Percentiles rank a stretch among this genome's conserved stretches.
These are phyloP conservation scores for Meira miltonrushii DNA, from an alignment of 1,284 basidiomycete species.

Conservation along the genomic window DNA sequence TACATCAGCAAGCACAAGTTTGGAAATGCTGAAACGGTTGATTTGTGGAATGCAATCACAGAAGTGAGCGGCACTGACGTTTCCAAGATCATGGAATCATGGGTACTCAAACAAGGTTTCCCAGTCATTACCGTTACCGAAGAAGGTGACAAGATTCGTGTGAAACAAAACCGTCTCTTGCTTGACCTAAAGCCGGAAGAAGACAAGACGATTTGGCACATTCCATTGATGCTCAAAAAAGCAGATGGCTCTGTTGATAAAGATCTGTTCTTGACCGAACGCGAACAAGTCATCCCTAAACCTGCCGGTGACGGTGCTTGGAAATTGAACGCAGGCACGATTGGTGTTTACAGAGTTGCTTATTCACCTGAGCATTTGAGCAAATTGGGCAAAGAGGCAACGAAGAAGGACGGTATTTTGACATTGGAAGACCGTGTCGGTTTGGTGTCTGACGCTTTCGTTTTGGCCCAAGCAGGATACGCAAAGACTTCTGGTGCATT, in stretches of 20 bases:
- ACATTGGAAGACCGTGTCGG: slow-evolving; percentile 80
- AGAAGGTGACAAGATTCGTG: slow-evolving; percentile 55
- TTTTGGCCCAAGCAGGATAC: slow-evolving; percentile 74
- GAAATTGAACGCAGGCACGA: slow-evolving; percentile 84
- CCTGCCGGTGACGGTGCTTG: slow-evolving; percentile 61
- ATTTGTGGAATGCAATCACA: slow-evolving; percentile 84
- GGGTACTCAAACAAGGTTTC: slow-evolving; percentile 72
- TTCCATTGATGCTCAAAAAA: slow-evolving; percentile 75
- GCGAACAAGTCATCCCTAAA: slow-evolving; percentile 65
- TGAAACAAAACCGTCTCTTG: slow-evolving; percentile 85
- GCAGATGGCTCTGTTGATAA: slow-evolving; percentile 63
- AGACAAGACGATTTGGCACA: slow-evolving; percentile 82
- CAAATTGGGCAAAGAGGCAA: slow-evolving; percentile 73
- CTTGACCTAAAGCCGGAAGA: slow-evolving; percentile 67
- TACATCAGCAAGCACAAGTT: slow-evolving; percentile 84
- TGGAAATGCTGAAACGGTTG: slow-evolving; percentile 66
- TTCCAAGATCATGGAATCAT: slow-evolving; percentile 78
- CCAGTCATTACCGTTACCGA: slow-evolving; percentile 81
- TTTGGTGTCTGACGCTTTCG: slow-evolving; percentile 73
- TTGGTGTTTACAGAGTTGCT: slow-evolving; percentile 83
- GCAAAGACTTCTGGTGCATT: slow-evolving; percentile 71
- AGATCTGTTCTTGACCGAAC: slow-evolving; percentile 62
- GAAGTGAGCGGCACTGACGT: slow-evolving; percentile 74
- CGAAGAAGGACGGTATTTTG: slow-evolving; percentile 63
- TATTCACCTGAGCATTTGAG: slow-evolving; percentile 76